Base-by-base conservation (phyloP, 306 rosid species). In the Lablab purpureus region DNA sequence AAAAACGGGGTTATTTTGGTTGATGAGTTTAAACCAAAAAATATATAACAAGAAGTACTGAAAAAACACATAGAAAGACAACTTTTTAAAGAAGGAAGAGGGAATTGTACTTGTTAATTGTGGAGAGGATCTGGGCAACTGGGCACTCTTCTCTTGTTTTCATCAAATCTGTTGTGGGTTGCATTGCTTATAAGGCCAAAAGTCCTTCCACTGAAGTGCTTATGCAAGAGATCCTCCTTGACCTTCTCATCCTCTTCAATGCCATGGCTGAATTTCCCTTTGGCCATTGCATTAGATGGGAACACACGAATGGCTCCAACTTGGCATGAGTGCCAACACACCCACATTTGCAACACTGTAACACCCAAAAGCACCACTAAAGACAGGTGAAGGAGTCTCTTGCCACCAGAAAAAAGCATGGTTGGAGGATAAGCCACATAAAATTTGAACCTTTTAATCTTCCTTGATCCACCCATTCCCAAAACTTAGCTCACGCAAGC, bases 91-190 rank as follows among this genome's bases (percentile, higher is more conserved):
- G 70, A 65, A 65, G 9, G 13, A 28, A 68, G 2, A 18, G 18
- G 36, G 64, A 76, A 76, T 37, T 50, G 27, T 40, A 81, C 82
- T 63, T 50, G 79, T 88, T 90, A 90, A 89, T 93, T 93, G 84
- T 93, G 98, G 83, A 93, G 97, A 87, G 94, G 93, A 93, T 93
- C 98, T 37, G 98, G 98, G 79, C 97, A 91, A 67, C 92, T 93
- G 79, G 98, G 97, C 11, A 93, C 91, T 74, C 78, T 88, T 84
- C 97, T 83, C 82, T 90, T 91, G 76, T 47, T 82, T 10, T 90
- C 95, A 60, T 76, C 85, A 32, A 91, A 86, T 32, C 87, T 89
- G 51, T 80, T 84, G 41, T 79, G 80, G 10, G 76, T 70, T 55
- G 17, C 58, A 67, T 77, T 87, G 67, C 6, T 76, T 43, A 43